Evolutionary conservation across 2,329 filamentous ascomycete species (phyloP), one percentile per base, ranked within the genome.

Genomic region (Sclerotinia nivalis): DNA sequence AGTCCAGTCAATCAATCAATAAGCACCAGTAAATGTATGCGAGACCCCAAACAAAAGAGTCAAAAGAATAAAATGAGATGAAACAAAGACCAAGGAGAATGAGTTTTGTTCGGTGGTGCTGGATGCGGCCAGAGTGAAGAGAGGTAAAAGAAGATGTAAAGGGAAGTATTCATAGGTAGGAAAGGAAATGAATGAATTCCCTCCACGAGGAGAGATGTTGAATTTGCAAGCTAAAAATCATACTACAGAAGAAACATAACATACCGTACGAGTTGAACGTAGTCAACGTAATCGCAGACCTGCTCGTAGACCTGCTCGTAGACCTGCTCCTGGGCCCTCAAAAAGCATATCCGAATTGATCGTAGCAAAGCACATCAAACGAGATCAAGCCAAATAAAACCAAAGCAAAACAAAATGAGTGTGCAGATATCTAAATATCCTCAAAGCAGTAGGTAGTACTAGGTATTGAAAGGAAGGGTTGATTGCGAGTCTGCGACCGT

Each of bases 51-150:
- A 61, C 9, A 55, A 56, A 37, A 49, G 8, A 20, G 0, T 6
- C 22, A 12, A 28, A 12, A 10, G 12, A 7, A 45, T 8, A 45
- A 25, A 22, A 45, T 28, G 13, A 31, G 40, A 22, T 18, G 58
- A 31, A 61, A 61, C 58, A 61, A 61, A 61, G 34, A 45, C 25
- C n/a, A 61, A 58, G 40, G 55, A 37, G 22, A 58, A 15, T 15
- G 7, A n/a, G 2, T 15, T 37, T 58, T 58, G 55, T 58, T 37
- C 37, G 34, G 13, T 37, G 12, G 8, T 9, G 22, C 55, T 58
- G 22, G 55, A 37, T 58, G 55, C 55, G 31, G 55, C 31, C 55
- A 37, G 31, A n/a, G 12, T 9, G 10, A 58, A 58, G 37, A 40
- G 20, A 22, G 10, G 31, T 13, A 58, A 40, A 34, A 15, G 31